Conservation (phyloP, 345 rosid species). For the Murraya koenigii region DNA sequence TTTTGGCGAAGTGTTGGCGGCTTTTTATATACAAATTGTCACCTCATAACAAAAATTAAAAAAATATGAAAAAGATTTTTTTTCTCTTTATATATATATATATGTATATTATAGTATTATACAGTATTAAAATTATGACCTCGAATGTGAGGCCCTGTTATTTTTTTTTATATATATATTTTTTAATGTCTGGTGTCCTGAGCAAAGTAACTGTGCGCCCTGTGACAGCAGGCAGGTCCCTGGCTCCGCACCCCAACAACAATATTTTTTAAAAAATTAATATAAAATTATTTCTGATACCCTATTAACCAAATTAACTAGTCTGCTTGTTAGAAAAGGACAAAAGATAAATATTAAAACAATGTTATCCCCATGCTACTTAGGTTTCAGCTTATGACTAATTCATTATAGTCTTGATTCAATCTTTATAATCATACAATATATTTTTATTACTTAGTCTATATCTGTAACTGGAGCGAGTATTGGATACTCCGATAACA, state of each 20-base stretch:
- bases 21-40: conserved; percentile 18
- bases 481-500: not conserved
- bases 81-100: not conserved
- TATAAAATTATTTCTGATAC: not conserved
- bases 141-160: not conserved
- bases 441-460: too few relatives aligned
- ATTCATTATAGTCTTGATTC: not conserved
- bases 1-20: not conserved
- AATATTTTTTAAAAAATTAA: not conserved
- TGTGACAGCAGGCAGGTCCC: not conserved
- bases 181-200: not conserved
- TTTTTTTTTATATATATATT: not conserved
- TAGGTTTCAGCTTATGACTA: not conserved
- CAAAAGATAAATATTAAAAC: not conserved
- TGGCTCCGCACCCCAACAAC: not conserved
- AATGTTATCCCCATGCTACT: not conserved
- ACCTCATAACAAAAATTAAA: not conserved
- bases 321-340: not conserved
- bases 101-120: not conserved
- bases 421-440: not conserved
- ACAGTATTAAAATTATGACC: not conserved
- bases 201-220: not conserved
- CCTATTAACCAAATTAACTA: not conserved
- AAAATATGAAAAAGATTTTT: not conserved
- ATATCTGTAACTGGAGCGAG: not conserved